Base-by-base conservation (phyloP, 83 land plant species). In the Diphasiastrum complanatum region DNA sequence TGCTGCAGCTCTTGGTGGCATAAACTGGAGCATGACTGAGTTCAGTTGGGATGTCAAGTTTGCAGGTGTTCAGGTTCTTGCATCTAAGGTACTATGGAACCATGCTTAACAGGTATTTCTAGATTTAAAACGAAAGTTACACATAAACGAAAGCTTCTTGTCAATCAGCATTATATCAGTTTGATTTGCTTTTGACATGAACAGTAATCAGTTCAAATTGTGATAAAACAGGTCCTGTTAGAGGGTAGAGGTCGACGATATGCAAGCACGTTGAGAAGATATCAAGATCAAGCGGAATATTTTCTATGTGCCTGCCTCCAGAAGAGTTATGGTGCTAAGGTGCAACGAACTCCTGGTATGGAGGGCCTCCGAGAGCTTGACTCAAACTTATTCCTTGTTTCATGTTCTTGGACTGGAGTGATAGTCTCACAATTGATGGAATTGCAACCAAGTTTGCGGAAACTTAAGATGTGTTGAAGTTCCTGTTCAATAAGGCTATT, bases 41-140 rank as follows among this genome's bases (percentile, higher is more conserved):
- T 92, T 92, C 53, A 78, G 83, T 5, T 92, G 97, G 97, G 97
- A 92, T 49, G 80, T 75, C 37, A 92, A 92, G 54, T 92, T 83
- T 60, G 90, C 87, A 0, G 97, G 97, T 11, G 82, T 83, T 8
- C 97, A 92, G 51, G 74, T 88, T 2, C 81, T 89, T 29, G 77
- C 78, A 2, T 63, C 97, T 14, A 85, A 91, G 90, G 97, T 91
- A 70, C n/a, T 5, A 10, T 29, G 20, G 20, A 50, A 33, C 23
- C 43, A 0, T 33, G 24, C 32, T 11, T n/a, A n/a, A n/a, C n/a
- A n/a, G n/a, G n/a, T n/a, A n/a, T n/a, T n/a, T n/a, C n/a, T n/a
- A n/a, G n/a, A n/a, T n/a, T n/a, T n/a, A n/a, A n/a, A n/a, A n/a
- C n/a, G n/a, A n/a, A n/a, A n/a, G n/a, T n/a, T n/a, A n/a, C 33